Evolutionary conservation across 495 filamentous ascomycete genomes (phyloP), one percentile per base, ranked within the genome.

Genomic region (Aspergillus conjunctus): DNA sequence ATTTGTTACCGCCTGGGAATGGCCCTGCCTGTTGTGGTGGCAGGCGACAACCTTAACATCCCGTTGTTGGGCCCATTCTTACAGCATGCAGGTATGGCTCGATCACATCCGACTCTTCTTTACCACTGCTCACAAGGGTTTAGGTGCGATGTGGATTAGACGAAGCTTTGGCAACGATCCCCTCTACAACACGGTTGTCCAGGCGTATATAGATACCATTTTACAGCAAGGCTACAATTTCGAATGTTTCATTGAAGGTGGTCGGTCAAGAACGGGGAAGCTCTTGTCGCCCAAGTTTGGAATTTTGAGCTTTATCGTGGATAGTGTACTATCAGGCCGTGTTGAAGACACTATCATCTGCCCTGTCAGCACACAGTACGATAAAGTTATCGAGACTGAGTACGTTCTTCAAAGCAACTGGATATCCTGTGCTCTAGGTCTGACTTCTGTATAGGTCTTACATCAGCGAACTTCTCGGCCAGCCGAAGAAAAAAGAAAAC

Each of bases 341-440:
- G 90, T 96, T 3, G 79, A 93, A 56, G 94, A 98, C 71, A 89
- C 91, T 15, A 89, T 95, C 30, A 88, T 98, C 46, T 96, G 92
- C 65, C 93, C 93, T 3, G 94, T 98, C 31, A 93, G 90, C 71
- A 96, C 92, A 2, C 94, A 98, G 67, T 98, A 98, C 70, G 94
- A 98, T 81, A 98, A 97, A 66, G 94, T 98, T 51, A 91, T 98
- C 50, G 94, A 98, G 72, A 97, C 93, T 8, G 93, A 97, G 76
- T 83, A 77, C 59, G 79, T 46, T n/a, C n/a, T 14, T n/a, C 14
- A 53, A 17, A 14, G 30, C 26, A 22, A 26, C 11, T 4, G 37
- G 11, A n/a, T 20, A 18, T 33, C 22, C 1, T 4, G 7, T 43
- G 37, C 37, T 52, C 8, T 4, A 15, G 11, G 33, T 10, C 7